Base-by-base conservation (phyloP, 2,329 filamentous ascomycete species). In the Hymenoscyphus repandus region DNA sequence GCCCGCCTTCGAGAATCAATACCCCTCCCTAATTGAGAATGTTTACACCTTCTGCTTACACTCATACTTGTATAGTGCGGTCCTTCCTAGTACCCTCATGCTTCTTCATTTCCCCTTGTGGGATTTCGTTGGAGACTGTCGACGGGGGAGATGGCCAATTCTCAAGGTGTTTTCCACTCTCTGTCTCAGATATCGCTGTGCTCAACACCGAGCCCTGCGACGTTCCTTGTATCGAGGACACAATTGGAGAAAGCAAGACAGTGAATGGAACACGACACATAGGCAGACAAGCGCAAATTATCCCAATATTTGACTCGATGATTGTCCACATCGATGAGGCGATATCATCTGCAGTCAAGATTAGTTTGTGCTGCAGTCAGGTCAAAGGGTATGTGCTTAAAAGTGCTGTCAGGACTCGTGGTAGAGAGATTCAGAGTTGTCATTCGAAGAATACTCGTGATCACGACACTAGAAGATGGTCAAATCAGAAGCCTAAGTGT, bases 221-320 rank as follows among this genome's bases (percentile, higher is more conserved):
- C 12, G 7, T 43, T 5, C 17, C 40, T 10, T 15, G 30, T 30
- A 17, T 43, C 5, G 58, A 58, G 38, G 62, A 62, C 22, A 27
- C 22, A 2, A 61, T 18, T 6, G 32, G 47, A 2, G 60, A 59
- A 13, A 65, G 52, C 7, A 65, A 9, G 15, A 53, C 44, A 4
- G 57, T 36, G 6, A 70, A 60, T 1, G 64, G 60, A n/a, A 61
- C 59, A 37, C 65, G 62, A 43, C 66, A 62, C 60, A 69, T 68
- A 9, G 69, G 69, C 6, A 70, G 63, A 47, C 67, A 70, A 13
- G 69, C 66, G 48, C 68, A 70, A 31, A 68, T 66, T n/a, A 70
- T 64, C 12, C 60, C 67, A 12, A 63, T 57, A 43, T 66, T 67
- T 22, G 63, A 61, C 60, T 71, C 70, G 31, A 71, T 57, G 9